Conservation (phyloP, 768 basidiomycete genomes). For the Amanita brunnescens region DNA sequence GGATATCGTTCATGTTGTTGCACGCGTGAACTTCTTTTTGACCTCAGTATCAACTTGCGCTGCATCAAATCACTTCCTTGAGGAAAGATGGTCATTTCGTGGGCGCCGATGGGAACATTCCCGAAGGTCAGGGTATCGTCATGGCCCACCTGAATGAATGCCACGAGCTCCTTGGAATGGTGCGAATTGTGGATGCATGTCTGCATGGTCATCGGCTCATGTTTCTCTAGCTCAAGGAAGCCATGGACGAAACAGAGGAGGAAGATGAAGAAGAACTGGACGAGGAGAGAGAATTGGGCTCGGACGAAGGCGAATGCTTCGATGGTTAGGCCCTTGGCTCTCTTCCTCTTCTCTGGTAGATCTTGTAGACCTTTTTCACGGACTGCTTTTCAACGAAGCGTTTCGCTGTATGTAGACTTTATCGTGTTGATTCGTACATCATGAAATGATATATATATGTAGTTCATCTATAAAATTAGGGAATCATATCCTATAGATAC, state of each 20-base stretch:
- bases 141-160: conserved; percentile 96
- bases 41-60: conserved; percentile 79
- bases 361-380: no score
- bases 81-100: conserved; percentile 92
- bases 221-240: conserved; percentile 56
- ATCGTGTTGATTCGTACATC: background rate
- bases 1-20: background rate
- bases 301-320: background rate
- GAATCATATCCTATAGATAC: background rate
- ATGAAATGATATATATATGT: background rate
- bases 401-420: background rate
- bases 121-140: conserved; percentile 94
- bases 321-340: background rate
- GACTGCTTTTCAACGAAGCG: no score
- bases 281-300: conserved; percentile 22
- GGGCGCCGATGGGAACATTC: conserved; percentile 79
- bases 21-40: background rate
- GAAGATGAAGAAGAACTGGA: conserved; percentile 47
- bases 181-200: conserved; percentile 22
- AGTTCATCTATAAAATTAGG: background rate
- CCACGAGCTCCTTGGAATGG: conserved; percentile 94
- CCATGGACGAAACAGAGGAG: conserved; percentile 66
- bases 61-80: conserved; percentile 92
- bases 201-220: background rate
- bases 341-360: background rate